Evolutionary conservation across 257 asterid genomes (phyloP), one percentile per base, ranked within the genome.

Genomic region (Asclepias syriaca): DNA sequence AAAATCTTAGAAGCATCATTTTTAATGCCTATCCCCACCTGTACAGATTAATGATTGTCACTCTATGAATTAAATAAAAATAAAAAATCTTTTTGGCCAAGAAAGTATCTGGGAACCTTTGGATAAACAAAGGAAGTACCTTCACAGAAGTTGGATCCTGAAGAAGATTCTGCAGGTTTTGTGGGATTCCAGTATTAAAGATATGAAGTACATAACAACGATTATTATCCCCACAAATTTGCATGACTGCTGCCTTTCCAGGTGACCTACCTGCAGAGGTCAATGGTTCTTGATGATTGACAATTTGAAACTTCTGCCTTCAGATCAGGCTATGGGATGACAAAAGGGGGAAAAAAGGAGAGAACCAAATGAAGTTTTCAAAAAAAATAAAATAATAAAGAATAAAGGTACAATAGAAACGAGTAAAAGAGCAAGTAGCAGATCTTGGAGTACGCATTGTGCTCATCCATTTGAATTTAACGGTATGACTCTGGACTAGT

Each of bases 171-270:
- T 59, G 87, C 82, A 94, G 81, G 24, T 73, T 84, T 70, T 83
- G 83, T 59, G 98, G 86, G 68, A 94, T 88, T 80, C 93, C 95
- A 43, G 97, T 83, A 76, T 89, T 94, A 78, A 81, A 55, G 65
- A 94, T 84, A 84, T 94, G 98, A 84, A 94, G 46, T 50, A 94
- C 92, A 80, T 87, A 82, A 76, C 98, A 94, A 68, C 70, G 58
- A 68, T 59, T 77, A 61, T 75, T 83, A 69, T 85, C 96, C 54
- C 89, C 95, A 65, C 96, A 94, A 77, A 94, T 88, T 81, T 94
- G 97, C 90, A 94, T 76, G 66, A 91, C 96, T 58, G 98, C 97
- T 49, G 90, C 92, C 81, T 91, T 88, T 80, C 97, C 91, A 64
- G 93, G 93, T 49, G 94, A 70, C 63, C 80, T 88, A 66, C 98